Percentiles rank a stretch among this genome's conserved stretches.
Evolutionary conservation across 2,329 filamentous ascomycete genomes (phyloP).

Genomic region (Exophiala alcalophila): DNA sequence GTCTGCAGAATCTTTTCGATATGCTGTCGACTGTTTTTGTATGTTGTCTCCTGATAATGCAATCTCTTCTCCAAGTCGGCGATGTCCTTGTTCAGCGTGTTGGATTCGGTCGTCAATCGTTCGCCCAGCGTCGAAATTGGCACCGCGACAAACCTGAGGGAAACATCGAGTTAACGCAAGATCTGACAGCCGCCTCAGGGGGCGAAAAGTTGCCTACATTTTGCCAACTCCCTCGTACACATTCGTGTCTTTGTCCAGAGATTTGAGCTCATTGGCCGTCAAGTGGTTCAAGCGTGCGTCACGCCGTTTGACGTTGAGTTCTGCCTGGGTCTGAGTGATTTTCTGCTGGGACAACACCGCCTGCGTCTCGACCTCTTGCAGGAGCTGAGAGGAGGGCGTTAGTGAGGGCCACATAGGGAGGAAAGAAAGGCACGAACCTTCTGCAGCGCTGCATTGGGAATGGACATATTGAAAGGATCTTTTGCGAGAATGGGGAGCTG

Average conservation of each 20-base stretch:
- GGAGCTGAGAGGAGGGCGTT: conserved; percentile 57
- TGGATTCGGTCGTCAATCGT: conserved; percentile 71
- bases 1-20: conserved; percentile 81
- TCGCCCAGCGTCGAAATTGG: conserved; percentile 70
- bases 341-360: conserved; percentile 87
- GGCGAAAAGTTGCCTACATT: conserved; percentile 62
- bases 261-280: conserved; percentile 77
- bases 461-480: conserved; percentile 77
- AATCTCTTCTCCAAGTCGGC: conserved; percentile 81
- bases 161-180: conserved; percentile 6
- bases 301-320: conserved; percentile 80
- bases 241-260: conserved; percentile 69
- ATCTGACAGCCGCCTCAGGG: not conserved
- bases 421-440: conserved; percentile 59
- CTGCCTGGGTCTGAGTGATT: conserved; percentile 78
- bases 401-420: conserved; percentile 3
- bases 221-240: conserved; percentile 96
- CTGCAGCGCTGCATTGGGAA: conserved; percentile 88
- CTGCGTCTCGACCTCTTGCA: conserved; percentile 91
- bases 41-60: conserved; percentile 89
- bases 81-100: conserved; percentile 73
- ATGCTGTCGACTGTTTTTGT: conserved; percentile 88
- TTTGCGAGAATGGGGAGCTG: not conserved
- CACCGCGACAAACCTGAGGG: conserved; percentile 76
- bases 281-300: conserved; percentile 86